These are phyloP conservation scores for Lasiodiplodia gonubiensis DNA, from an alignment of 2,329 filamentous ascomycete species.

Conservation along the genomic window DNA sequence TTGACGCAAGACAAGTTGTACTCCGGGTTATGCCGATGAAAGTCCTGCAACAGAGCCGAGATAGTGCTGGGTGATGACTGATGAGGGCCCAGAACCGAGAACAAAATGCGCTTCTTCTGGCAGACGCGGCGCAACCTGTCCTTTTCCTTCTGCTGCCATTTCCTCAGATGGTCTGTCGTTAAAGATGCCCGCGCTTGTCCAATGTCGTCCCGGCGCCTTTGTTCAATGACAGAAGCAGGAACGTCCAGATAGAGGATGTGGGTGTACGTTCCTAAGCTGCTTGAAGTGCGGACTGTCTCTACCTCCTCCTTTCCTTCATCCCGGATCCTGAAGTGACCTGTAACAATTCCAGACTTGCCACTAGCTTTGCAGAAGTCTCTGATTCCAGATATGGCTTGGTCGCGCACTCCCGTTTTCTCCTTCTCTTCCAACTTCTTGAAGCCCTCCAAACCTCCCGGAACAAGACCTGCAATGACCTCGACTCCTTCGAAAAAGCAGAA, in stretches of 20 bases:
- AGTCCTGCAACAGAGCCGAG: conserved; percentile 45
- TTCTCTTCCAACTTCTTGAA: conserved; percentile 54
- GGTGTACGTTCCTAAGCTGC: conserved; percentile 51
- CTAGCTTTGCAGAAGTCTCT: conserved; percentile 42
- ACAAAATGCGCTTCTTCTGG: conserved; percentile 53
- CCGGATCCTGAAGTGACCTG: conserved; percentile 65
- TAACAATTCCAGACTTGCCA: conserved; percentile 61
- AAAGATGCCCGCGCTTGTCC: conserved; percentile 42
- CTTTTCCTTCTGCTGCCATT: conserved; percentile 59
- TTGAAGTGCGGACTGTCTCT: conserved; percentile 45
- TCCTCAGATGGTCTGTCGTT: conserved; percentile 48
- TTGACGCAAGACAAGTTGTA: conserved; percentile 46
- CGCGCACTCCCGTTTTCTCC: background rate
- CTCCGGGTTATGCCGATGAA: conserved; percentile 48
- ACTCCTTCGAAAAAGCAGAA: conserved; percentile 63
- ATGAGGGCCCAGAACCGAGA: conserved; percentile 40
- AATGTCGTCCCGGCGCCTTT: conserved; percentile 49
- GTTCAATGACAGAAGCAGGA: conserved; percentile 43
- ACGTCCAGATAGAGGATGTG: conserved; percentile 65
- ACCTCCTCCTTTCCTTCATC: conserved; percentile 40
- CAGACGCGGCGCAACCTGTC: conserved; percentile 53
- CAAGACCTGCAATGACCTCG: conserved; percentile 50
- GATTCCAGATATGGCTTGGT: conserved; percentile 47
- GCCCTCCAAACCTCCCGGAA: conserved; percentile 54
- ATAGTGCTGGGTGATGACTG: conserved; percentile 30